Conservation (phyloP, 176 grass and related monocot genomes). For the Cenchrus purpureus region DNA sequence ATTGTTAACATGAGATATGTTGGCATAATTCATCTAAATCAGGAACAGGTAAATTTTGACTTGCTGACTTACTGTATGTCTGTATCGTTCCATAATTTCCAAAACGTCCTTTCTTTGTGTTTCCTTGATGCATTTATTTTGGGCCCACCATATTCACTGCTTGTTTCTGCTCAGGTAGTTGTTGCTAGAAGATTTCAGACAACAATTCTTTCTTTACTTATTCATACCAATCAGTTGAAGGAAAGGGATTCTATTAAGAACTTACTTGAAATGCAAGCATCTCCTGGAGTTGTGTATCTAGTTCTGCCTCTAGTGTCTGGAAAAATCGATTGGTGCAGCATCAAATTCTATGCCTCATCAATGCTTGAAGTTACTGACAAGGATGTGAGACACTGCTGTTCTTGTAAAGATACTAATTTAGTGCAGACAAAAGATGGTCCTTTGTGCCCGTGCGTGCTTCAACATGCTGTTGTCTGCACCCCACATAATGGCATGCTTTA, state of each 20-base stretch:
- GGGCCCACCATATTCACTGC: background rate
- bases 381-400: slow-evolving; percentile 31
- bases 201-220: slow-evolving; percentile 66
- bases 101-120: background rate
- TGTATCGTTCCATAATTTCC: slow-evolving; percentile 5
- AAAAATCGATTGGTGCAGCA: slow-evolving; percentile 79
- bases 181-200: slow-evolving; percentile 67
- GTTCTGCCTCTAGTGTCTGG: slow-evolving; percentile 68
- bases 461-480: slow-evolving; percentile 64
- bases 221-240: slow-evolving; percentile 44
- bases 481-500: slow-evolving; percentile 67
- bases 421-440: slow-evolving; percentile 67
- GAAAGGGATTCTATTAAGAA: slow-evolving; percentile 29
- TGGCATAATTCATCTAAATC: slow-evolving; percentile 52
- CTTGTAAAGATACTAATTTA: slow-evolving; percentile 42
- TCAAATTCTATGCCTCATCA: slow-evolving; percentile 48
- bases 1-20: slow-evolving; percentile 45
- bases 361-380: slow-evolving; percentile 29
- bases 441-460: slow-evolving; percentile 53
- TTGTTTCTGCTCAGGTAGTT: slow-evolving; percentile 51
- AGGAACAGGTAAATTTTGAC: slow-evolving; percentile 55
- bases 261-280: slow-evolving; percentile 44
- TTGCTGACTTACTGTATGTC: background rate
- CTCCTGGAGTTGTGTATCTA: slow-evolving; percentile 68
- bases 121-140: background rate